Evolutionary conservation across 768 basidiomycete species (phyloP).

Genomic region (Xerocomellus chrysenteron): DNA sequence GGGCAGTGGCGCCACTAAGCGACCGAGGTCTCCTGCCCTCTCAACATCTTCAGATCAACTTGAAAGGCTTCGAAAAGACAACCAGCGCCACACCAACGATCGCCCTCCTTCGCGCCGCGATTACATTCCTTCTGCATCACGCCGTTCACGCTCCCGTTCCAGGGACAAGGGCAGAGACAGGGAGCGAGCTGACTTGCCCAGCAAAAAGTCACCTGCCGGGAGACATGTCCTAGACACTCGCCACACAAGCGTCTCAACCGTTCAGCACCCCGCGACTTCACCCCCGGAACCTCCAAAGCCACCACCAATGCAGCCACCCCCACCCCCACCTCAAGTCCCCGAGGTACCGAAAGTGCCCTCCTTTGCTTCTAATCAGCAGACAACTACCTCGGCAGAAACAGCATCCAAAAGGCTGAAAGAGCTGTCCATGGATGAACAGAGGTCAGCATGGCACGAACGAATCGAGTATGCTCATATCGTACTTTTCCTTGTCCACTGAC

Average conservation of each 20-base stretch:
- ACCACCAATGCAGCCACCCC: constrained; percentile 20
- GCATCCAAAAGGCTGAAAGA: constrained; percentile 16
- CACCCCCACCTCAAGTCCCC: constrained; percentile 19
- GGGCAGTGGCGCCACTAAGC: constrained; percentile 5
- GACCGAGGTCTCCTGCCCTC: constrained; percentile 23
- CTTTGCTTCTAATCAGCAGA: constrained; percentile 17
- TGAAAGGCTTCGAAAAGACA: constrained; percentile 23
- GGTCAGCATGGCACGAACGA: constrained; percentile 39
- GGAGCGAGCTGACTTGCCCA: not conserved
- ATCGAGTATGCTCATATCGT: constrained; percentile 35
- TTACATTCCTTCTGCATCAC: constrained; percentile 1
- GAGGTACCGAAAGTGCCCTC: constrained; percentile 18
- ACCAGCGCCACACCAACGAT: not conserved
- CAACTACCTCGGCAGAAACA: not conserved
- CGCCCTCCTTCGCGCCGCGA: constrained; percentile 7
- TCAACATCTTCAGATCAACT: constrained; percentile 28
- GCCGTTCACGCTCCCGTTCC: constrained; percentile 14
- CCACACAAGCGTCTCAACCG: not conserved
- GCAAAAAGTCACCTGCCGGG: not conserved
- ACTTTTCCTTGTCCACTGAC: not conserved
- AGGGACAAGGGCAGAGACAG: constrained; percentile 5
- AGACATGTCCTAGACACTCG: not conserved
- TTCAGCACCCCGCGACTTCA: not conserved
- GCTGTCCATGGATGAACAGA: constrained; percentile 37
- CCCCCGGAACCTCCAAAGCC: constrained; percentile 17